Evolutionary conservation across 768 basidiomycete species (phyloP).

Genomic region (Phaffia tasmanica): DNA sequence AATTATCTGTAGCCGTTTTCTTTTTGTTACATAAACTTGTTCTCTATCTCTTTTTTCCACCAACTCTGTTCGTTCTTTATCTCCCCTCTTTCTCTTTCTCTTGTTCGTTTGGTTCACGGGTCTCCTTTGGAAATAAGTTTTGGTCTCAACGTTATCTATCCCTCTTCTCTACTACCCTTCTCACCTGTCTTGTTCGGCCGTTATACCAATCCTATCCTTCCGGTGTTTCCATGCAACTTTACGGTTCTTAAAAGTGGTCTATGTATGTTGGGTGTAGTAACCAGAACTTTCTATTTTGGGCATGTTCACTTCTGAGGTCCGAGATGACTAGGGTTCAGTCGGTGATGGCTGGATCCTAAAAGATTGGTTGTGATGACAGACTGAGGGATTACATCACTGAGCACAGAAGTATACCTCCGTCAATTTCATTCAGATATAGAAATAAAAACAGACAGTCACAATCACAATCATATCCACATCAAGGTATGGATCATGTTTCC

Average conservation of each 20-base stretch:
- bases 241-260: not conserved
- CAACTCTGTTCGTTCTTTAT: not conserved
- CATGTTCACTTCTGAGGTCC: constrained; percentile 1
- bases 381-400: too few relatives aligned
- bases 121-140: not conserved
- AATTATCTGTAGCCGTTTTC: too few relatives aligned
- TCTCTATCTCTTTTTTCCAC: not conserved
- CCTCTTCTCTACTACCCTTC: not conserved
- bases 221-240: not conserved
- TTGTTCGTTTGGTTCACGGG: not conserved
- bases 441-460: too few relatives aligned
- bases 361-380: not conserved
- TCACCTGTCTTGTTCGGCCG: not conserved
- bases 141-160: not conserved
- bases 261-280: not conserved
- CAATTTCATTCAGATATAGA: too few relatives aligned
- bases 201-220: not conserved
- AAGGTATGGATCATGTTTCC: too few relatives aligned
- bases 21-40: not conserved
- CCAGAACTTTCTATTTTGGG: not conserved
- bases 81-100: too few relatives aligned
- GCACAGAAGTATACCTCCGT: too few relatives aligned
- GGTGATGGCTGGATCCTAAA: not conserved
- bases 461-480: too few relatives aligned
- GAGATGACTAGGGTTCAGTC: not conserved